Conservation (phyloP, 306 rosid genomes). For the Rosa lucieae region DNA sequence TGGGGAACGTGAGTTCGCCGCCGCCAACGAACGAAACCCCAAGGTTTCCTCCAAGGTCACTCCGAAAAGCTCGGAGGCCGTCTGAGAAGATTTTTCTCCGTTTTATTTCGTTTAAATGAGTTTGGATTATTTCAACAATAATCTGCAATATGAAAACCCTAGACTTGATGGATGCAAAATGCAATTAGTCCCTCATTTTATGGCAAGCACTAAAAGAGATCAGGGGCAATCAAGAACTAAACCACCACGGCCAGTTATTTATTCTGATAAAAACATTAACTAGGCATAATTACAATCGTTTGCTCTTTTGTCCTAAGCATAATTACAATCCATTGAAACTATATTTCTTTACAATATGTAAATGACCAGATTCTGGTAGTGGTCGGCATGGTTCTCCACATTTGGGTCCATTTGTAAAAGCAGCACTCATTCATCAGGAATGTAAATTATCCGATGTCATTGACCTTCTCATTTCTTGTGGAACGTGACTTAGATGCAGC, state of each 20-base stretch:
- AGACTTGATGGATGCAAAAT: neutral
- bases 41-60: too few species aligned
- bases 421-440: constrained; percentile 4
- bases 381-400: constrained; percentile 1
- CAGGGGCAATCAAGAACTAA: neutral
- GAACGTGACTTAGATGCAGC: constrained; percentile 20
- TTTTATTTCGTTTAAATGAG: too few species aligned
- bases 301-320: constrained; percentile 3
- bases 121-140: neutral
- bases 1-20: too few species aligned
- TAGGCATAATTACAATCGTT: constrained; percentile 28
- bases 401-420: neutral
- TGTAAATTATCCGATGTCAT: constrained; percentile 17
- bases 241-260: constrained; percentile 1
- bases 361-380: neutral
- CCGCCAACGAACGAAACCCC: too few species aligned
- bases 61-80: too few species aligned
- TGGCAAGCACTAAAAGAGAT: neutral
- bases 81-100: too few species aligned
- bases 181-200: neutral
- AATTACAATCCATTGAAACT: constrained; percentile 30
- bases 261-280: constrained; percentile 13
- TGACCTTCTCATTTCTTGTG: constrained; percentile 34
- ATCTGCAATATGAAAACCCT: neutral
- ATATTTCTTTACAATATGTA: constrained; percentile 12